Evolutionary conservation across 495 filamentous ascomycete genomes (phyloP).

Genomic region (Penicillium goetzii): DNA sequence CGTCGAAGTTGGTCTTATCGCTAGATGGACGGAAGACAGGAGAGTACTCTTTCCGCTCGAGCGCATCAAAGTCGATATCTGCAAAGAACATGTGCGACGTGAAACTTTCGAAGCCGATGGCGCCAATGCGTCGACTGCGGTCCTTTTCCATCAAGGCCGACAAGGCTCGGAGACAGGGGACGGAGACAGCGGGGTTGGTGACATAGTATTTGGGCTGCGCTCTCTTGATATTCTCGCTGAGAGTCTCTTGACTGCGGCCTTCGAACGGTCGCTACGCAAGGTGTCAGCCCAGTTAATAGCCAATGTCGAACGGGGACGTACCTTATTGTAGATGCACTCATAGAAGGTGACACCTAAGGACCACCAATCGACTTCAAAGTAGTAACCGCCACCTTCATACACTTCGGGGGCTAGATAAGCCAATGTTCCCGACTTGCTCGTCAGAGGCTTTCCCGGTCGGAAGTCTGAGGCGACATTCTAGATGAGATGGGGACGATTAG

Average conservation of each 20-base stretch:
- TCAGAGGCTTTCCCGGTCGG: constrained; percentile 76
- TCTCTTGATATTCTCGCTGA: constrained; percentile 80
- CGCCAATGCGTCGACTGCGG: constrained; percentile 77
- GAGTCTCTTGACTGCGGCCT: constrained; percentile 76
- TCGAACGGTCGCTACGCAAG: constrained; percentile 78
- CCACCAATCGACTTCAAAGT: constrained; percentile 95
- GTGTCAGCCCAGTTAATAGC: constrained; percentile 31
- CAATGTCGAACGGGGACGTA: constrained; percentile 40
- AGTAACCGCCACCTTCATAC: constrained; percentile 85
- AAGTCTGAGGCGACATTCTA: constrained; percentile 98
- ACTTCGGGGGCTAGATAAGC: constrained; percentile 97
- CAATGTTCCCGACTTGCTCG: constrained; percentile 94
- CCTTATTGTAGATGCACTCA: constrained; percentile 99
- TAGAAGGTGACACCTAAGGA: constrained; percentile 95
- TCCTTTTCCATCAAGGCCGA: constrained; percentile 80
- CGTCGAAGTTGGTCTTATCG: constrained; percentile 99
- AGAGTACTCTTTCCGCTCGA: constrained; percentile 87
- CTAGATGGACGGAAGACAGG: constrained; percentile 90
- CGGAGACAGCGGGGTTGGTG: constrained; percentile 85
- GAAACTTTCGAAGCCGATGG: constrained; percentile 76
- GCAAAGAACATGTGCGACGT: constrained; percentile 88
- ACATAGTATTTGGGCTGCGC: constrained; percentile 84
- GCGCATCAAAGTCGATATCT: constrained; percentile 77
- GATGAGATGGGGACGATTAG: constrained; percentile 19
- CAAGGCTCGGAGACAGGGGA: constrained; percentile 84